Base-by-base conservation (phyloP, 2,329 filamentous ascomycete genomes). In the Calonectria leucothoes region DNA sequence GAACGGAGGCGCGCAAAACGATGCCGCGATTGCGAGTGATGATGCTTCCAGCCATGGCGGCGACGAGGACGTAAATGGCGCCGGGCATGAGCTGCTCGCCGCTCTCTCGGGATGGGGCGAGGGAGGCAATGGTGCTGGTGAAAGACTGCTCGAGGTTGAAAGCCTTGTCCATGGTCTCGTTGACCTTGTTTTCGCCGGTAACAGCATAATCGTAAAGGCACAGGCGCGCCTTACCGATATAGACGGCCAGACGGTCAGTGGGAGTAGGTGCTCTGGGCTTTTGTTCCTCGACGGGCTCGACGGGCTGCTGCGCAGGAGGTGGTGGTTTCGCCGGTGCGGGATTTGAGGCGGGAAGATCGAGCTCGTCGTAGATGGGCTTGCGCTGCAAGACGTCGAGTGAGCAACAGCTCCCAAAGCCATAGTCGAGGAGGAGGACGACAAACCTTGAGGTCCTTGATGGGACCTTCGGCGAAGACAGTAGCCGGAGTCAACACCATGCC, bases 1-100 rank as follows among this genome's bases (percentile, higher is more conserved):
- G 97, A 2, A 94, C 90, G 2, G 93, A 88, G 68, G 93, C 92
- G 78, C 97, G 93, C 68, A 99, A 87, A 75, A 98, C 84, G 75
- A 98, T 90, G 84, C 94, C 96, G 80, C 96, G 93, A 88, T 98
- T 97, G 76, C 96, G 92, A 69, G 94, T 92, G 69, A 98, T 88
- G 83, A 99, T 98, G 85, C 92, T 95, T 79, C 96, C 97, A 42
- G 97, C 95, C 96, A 99, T 98, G 80, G 95, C 93, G 51, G 96
- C 93, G 61, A 99, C 96, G 35, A 98, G 91, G 59, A 98, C 95
- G 87, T 98, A 98, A 78, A 98, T 92, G 73, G 92, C 89, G 31
- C 96, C 96, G 39, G 97, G 97, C 86, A 98, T 93, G 70, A 99
- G 90, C 82, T 93, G 92, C 89, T 99, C 97, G 83, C 94, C 94